phyloP scores from a whole-genome alignment of 805 yeast species.

The Hyphopichia homilentoma region DNA sequence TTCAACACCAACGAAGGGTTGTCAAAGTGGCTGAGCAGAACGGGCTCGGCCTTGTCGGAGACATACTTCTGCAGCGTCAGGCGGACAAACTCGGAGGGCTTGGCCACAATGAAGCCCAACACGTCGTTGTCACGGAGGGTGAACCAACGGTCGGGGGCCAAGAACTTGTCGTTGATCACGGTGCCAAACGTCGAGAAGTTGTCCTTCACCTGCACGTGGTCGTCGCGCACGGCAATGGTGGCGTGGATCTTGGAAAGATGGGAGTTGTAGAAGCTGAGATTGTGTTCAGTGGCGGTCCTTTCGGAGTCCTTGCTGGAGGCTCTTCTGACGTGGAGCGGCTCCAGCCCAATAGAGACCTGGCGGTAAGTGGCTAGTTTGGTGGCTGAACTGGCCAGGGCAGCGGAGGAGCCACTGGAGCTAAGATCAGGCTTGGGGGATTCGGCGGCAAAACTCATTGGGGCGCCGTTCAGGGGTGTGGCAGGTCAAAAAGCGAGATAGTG shows the following conservation, averaged over 20 bases:
- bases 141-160: slow-evolving; percentile 17
- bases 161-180: slow-evolving; percentile 21
- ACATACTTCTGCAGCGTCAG: slow-evolving; percentile 7
- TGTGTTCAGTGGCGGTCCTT: slow-evolving; percentile 22
- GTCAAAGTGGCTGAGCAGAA: slow-evolving; percentile 18
- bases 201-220: slow-evolving; percentile 25
- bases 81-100: slow-evolving; percentile 22
- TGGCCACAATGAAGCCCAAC: slow-evolving; percentile 33
- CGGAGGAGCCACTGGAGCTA: too few species aligned
- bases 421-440: too few species aligned
- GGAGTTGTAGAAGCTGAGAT: slow-evolving; percentile 28
- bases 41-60: slow-evolving; percentile 5
- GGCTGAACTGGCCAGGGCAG: too few species aligned
- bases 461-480: too few species aligned
- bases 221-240: slow-evolving; percentile 10
- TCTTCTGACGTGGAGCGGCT: slow-evolving; percentile 13
- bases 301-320: slow-evolving; percentile 27
- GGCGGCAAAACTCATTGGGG: too few species aligned
- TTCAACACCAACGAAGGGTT: slow-evolving; percentile 17
- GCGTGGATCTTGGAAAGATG: slow-evolving; percentile 41
- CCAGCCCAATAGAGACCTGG: background rate
- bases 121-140: slow-evolving; percentile 20
- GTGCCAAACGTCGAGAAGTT: slow-evolving; percentile 38
- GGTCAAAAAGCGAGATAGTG: too few species aligned
- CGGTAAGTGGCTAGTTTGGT: background rate